phyloP scores from a whole-genome alignment of 2,329 filamentous ascomycete genomes.

The Paraphaeosphaeria minitans region DNA sequence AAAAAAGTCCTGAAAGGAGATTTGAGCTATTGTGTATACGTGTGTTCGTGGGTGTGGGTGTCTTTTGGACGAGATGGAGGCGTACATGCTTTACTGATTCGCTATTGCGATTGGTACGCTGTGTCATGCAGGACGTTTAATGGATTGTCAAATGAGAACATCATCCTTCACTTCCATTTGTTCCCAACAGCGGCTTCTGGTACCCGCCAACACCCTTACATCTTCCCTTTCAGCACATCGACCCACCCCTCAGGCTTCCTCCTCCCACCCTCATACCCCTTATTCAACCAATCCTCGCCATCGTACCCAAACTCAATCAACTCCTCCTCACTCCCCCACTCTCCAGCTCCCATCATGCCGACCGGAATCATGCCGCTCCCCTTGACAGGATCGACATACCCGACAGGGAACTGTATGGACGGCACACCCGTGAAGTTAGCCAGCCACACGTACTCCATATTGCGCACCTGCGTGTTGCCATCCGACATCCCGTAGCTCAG shows the following conservation, averaged over 20 bases:
- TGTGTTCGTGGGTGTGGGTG: no score
- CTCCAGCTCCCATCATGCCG: constrained; percentile 60
- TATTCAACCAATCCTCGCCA: constrained; percentile 54
- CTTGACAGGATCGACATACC: constrained; percentile 66
- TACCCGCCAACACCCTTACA: not conserved
- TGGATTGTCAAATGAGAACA: no score
- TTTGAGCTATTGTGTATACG: no score
- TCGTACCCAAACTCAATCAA: constrained; percentile 60
- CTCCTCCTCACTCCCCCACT: constrained; percentile 60
- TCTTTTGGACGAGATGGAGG: no score
- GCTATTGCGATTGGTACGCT: no score
- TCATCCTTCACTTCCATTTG: not conserved
- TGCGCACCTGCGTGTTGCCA: constrained; percentile 71
- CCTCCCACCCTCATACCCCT: constrained; percentile 42
- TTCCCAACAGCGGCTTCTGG: not conserved
- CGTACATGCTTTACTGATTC: no score
- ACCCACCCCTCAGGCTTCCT: constrained; percentile 45
- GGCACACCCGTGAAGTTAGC: constrained; percentile 84
- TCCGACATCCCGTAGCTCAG: constrained; percentile 70
- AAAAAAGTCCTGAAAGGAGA: no score
- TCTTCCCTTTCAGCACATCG: constrained; percentile 40
- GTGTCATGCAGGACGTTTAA: no score
- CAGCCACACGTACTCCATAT: constrained; percentile 85
- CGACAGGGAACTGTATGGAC: constrained; percentile 74
- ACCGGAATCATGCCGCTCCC: constrained; percentile 63